Conservation (phyloP, 129 eudicot genomes). For the Deinandra increscens region DNA sequence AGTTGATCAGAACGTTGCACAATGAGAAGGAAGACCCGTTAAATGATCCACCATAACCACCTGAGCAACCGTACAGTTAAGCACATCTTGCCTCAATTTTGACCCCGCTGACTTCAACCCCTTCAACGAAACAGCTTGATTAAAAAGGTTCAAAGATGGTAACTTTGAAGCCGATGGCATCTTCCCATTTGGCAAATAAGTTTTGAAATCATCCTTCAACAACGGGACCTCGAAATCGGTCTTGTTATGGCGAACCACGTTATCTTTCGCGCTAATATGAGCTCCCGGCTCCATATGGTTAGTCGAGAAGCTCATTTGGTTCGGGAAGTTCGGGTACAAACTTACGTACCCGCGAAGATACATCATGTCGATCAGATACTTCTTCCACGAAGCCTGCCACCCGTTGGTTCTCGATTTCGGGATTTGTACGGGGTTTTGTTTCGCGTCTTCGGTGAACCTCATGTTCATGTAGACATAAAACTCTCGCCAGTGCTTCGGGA, state of each 20-base stretch:
- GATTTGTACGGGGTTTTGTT: constrained; percentile 87
- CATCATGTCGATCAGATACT: constrained; percentile 94
- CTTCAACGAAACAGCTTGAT: constrained; percentile 75
- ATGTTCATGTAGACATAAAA: constrained; percentile 98
- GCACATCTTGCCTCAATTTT: constrained; percentile 81
- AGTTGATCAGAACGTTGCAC: constrained; percentile 55
- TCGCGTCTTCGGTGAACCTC: constrained; percentile 84
- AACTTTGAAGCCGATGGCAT: constrained; percentile 86
- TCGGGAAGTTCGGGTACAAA: constrained; percentile 86
- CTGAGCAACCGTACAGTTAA: constrained; percentile 58
- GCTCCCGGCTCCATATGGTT: constrained; percentile 99
- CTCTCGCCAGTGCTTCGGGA: constrained; percentile 95
- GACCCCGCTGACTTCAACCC: constrained; percentile 97
- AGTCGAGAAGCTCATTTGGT: constrained; percentile 88
- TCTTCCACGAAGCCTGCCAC: constrained; percentile 99
- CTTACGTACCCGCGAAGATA: constrained; percentile 88
- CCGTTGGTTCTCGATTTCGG: constrained; percentile 93
- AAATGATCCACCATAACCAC: constrained; percentile 67
- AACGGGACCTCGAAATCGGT: constrained; percentile 92
- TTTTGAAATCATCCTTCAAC: constrained; percentile 68
- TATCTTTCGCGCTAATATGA: constrained; percentile 84
- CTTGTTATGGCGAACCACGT: constrained; percentile 76
- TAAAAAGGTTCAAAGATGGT: constrained; percentile 82
- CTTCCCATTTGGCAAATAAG: constrained; percentile 69
- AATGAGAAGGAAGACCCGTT: constrained; percentile 77